phyloP scores from a whole-genome alignment of 2,329 filamentous ascomycete species.

The Botrytis porri region DNA sequence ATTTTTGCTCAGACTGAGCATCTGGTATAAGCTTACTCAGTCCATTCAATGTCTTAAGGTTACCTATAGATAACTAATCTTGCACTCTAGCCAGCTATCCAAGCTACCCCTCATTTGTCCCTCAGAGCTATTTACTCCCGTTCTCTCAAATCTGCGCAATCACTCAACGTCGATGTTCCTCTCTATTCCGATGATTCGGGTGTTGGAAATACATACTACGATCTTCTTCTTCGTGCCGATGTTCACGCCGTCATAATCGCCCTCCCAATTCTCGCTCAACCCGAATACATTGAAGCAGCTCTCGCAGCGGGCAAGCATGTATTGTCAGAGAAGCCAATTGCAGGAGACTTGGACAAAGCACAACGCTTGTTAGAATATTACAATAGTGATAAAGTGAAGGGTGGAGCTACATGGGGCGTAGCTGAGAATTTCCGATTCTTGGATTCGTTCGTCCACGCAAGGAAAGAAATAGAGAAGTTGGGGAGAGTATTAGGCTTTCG shows the following conservation, averaged over 20 bases:
- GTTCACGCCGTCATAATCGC: constrained; percentile 42
- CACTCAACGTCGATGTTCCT: constrained; percentile 43
- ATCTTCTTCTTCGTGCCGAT: constrained; percentile 35
- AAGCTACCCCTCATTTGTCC: constrained; percentile 47
- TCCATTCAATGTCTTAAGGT: neutral
- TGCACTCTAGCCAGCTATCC: constrained; percentile 52
- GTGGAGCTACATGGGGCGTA: constrained; percentile 51
- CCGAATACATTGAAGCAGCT: constrained; percentile 48
- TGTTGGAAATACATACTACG: constrained; percentile 44
- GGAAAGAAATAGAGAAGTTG: constrained; percentile 48
- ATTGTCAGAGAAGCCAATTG: constrained; percentile 53
- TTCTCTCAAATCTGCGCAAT: constrained; percentile 35
- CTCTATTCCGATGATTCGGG: constrained; percentile 38
- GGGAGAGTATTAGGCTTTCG: constrained; percentile 56
- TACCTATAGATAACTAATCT: constrained; percentile 2
- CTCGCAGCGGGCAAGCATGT: constrained; percentile 53
- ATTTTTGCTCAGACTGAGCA: constrained; percentile 61
- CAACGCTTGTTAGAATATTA: constrained; percentile 49
- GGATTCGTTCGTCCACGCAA: constrained; percentile 52
- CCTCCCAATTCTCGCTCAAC: constrained; percentile 50
- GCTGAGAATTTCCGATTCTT: constrained; percentile 73
- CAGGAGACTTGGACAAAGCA: constrained; percentile 48
- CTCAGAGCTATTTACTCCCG: constrained; percentile 50
- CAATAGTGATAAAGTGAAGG: constrained; percentile 38
- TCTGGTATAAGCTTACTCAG: constrained; percentile 42